Base-by-base conservation (phyloP, 1,284 basidiomycete genomes). In the Microbotryum silenes-acaulis region DNA sequence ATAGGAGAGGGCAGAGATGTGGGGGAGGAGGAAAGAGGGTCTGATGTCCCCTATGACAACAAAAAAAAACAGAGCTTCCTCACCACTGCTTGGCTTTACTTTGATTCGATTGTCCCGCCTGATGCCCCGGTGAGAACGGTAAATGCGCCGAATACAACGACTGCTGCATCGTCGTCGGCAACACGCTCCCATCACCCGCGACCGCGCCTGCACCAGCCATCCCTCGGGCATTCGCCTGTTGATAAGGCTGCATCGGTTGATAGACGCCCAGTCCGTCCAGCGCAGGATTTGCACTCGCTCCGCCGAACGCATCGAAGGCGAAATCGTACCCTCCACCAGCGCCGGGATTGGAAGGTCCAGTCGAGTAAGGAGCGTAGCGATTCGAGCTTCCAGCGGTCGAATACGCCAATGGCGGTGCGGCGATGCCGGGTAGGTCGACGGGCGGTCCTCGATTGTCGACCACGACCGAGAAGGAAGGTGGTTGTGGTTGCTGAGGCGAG, bases 381-480 rank as follows among this genome's bases (percentile, higher is more conserved):
- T 37, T 45, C 10, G 33, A 44, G 42, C 52, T 58, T 18, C 44
- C 53, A 23, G 37, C n/a, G 5, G 25, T 20, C 23, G 56, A 58
- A n/a, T 58, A 58, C 20, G 50, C 56, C 10, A 46, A 31, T 7
- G 56, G 56, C 21, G 56, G 56, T 23, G 56, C 49, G 21, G 56
- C 50, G 49, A 58, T 58, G 21, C 56, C 56, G 3, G 49, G 50
- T 45, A 58, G 25, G 46, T 33, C 42, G 51, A 49, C 21, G 20
- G 23, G 25, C 29, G n/a, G 51, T 18, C 29, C 45, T 8, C 57
- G 49, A 21, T 44, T 51, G 47, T 67, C 66, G 63, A 68, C 66
- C 25, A 65, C 66, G 49, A 68, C 66, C 33, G 61, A 52, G 51
- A 68, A 68, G 33, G 61, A 61, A 0, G 57, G 49, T 20, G 62